Evolutionary conservation across 371 early-diverging fungal genomes (phyloP).

Genomic region (Fennellomyces sp.): DNA sequence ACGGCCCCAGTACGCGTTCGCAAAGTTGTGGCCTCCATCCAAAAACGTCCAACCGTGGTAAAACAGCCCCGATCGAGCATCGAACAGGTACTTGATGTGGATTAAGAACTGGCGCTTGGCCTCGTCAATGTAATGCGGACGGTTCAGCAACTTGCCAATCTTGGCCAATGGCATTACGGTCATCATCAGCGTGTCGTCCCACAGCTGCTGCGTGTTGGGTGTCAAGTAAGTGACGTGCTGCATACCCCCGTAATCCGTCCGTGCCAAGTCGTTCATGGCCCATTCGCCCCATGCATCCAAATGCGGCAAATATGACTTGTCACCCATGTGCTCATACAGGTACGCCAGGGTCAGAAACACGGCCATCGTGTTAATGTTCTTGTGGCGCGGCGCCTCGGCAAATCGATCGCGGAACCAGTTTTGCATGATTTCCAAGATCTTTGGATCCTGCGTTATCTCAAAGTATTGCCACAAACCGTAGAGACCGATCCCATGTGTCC

Average conservation of each 20-base stretch:
- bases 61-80: constrained; percentile 22
- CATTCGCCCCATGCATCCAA: constrained; percentile 27
- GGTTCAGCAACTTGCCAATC: constrained; percentile 21
- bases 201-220: constrained; percentile 22
- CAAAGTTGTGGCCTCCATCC: constrained; percentile 26
- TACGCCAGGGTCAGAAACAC: constrained; percentile 24
- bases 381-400: constrained; percentile 22
- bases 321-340: constrained; percentile 19
- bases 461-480: constrained; percentile 29
- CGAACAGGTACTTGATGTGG: constrained; percentile 25
- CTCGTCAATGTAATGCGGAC: constrained; percentile 27
- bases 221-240: constrained; percentile 27
- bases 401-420: constrained; percentile 25
- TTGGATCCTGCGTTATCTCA: constrained; percentile 16
- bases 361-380: constrained; percentile 33
- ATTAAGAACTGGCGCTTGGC: constrained; percentile 28
- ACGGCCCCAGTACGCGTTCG: constrained; percentile 26
- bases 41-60: constrained; percentile 30
- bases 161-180: constrained; percentile 28
- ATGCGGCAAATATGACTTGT: constrained; percentile 19
- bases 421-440: constrained; percentile 17
- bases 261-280: constrained; percentile 23
- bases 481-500: constrained; percentile 31
- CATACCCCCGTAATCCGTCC: constrained; percentile 29
- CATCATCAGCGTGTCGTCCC: constrained; percentile 34